Evolutionary conservation across 2,329 filamentous ascomycete species (phyloP).

Genomic region (Monosporascus sp.): DNA sequence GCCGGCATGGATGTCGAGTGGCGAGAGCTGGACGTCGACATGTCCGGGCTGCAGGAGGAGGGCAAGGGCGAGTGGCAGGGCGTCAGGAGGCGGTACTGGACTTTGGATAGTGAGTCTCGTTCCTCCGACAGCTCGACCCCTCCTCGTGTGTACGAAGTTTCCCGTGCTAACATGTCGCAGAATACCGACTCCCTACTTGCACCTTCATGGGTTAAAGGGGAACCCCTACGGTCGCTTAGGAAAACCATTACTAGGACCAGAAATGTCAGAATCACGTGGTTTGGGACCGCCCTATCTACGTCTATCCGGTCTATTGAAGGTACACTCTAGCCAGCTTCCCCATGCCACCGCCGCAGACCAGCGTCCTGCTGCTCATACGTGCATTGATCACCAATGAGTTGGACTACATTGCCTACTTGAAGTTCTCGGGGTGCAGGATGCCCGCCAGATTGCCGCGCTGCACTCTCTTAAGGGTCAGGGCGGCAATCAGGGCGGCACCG

Average conservation of each 20-base stretch:
- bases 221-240: background rate
- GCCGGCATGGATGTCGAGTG: constrained; percentile 87
- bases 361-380: background rate
- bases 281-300: background rate
- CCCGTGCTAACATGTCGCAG: constrained; percentile 31
- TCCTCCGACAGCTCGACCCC: background rate
- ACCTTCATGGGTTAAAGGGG: constrained; percentile 59
- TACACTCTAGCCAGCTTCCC: constrained; percentile 1
- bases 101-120: constrained; percentile 58
- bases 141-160: background rate
- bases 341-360: background rate
- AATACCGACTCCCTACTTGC: constrained; percentile 69
- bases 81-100: constrained; percentile 86
- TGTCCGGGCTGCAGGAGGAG: constrained; percentile 55
- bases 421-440: constrained; percentile 62
- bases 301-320: constrained; percentile 4
- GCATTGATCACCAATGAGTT: constrained; percentile 1
- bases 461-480: constrained; percentile 60
- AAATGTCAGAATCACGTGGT: background rate
- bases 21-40: constrained; percentile 70
- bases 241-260: background rate
- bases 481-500: constrained; percentile 91
- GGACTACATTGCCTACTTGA: constrained; percentile 29
- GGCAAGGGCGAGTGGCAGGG: constrained; percentile 80
- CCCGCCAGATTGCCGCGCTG: constrained; percentile 58